These are phyloP conservation scores for Herpetospermum pedunculosum DNA, from an alignment of 306 rosid species.

Conservation along the genomic window DNA sequence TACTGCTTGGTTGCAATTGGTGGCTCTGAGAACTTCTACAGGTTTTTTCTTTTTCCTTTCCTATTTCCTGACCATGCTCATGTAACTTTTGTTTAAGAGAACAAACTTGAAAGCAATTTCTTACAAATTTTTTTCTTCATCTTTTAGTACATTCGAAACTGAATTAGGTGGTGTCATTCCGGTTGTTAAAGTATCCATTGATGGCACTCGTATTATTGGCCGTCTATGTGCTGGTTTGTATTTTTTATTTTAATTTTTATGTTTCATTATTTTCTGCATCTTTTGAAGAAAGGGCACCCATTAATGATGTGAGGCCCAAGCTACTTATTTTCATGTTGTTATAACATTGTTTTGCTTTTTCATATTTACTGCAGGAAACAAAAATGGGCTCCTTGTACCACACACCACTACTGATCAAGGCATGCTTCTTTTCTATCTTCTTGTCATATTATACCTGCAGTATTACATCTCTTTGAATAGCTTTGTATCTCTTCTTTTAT, in stretches of 20 bases:
- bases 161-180: slow-evolving; percentile 77
- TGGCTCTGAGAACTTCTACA: slow-evolving; percentile 88
- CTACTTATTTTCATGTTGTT: not conserved
- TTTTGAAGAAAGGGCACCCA: not conserved
- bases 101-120: not conserved
- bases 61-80: not conserved
- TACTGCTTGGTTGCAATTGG: slow-evolving; percentile 97
- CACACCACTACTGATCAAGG: slow-evolving; percentile 95
- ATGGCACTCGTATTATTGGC: slow-evolving; percentile 78
- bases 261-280: not conserved
- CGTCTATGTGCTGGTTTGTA: slow-evolving; percentile 82
- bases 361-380: slow-evolving; percentile 48
- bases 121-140: not conserved
- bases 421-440: not conserved
- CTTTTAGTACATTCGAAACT: slow-evolving; percentile 53
- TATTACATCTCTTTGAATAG: not conserved
- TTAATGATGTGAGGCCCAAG: not conserved
- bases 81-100: not conserved
- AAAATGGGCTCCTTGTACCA: slow-evolving; percentile 91
- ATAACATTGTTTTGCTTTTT: not conserved
- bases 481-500: not conserved
- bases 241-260: not conserved
- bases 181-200: slow-evolving; percentile 75
- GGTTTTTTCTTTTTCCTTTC: slow-evolving; percentile 20
- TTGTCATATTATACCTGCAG: slow-evolving; percentile 3